Conservation (phyloP, 345 rosid species). For the Linum lewisii region DNA sequence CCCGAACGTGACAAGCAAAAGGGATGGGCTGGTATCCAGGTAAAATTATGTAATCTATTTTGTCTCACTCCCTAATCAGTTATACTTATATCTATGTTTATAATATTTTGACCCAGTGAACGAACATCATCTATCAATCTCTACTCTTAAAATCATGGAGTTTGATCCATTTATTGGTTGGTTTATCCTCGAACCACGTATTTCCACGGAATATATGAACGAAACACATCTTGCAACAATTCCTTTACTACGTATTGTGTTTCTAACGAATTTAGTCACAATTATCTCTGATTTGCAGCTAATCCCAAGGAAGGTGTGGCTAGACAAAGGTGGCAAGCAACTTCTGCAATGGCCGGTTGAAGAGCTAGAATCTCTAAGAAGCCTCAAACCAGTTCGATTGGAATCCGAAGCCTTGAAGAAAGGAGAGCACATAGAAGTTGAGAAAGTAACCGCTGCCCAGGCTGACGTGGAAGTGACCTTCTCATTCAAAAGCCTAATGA, state of each 20-base stretch:
- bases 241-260: no score
- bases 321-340: constrained; percentile 42
- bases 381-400: constrained; percentile 23
- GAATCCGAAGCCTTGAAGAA: constrained; percentile 32
- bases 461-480: constrained; percentile 8
- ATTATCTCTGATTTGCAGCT: constrained; percentile 23
- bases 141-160: no score
- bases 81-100: no score
- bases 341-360: constrained; percentile 60
- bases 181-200: no score
- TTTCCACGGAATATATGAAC: neutral
- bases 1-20: neutral
- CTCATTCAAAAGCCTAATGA: neutral
- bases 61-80: no score
- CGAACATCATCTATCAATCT: no score
- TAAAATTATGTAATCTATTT: neutral
- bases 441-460: neutral
- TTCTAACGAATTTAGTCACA: no score
- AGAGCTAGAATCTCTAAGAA: constrained; percentile 36
- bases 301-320: constrained; percentile 51
- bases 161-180: no score
- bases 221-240: no score
- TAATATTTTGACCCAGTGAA: no score
- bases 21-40: constrained; percentile 5
- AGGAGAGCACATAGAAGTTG: constrained; percentile 36